phyloP scores from a whole-genome alignment of 345 rosid species.

The Camelina hispida region DNA sequence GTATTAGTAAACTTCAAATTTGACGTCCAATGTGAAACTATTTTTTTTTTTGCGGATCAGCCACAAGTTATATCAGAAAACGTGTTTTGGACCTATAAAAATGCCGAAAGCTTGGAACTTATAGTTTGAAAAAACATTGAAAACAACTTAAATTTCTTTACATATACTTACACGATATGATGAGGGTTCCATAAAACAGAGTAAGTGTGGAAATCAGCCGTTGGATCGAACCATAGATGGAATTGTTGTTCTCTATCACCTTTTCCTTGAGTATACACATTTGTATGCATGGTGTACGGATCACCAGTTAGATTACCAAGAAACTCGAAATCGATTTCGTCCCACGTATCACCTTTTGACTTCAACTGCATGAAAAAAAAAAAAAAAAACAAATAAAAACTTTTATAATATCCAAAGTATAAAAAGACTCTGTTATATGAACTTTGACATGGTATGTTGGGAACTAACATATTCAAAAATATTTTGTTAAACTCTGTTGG shows the following conservation, averaged over 20 bases:
- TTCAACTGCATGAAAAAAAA: slow-evolving; percentile 49
- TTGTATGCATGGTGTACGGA: slow-evolving; percentile 70
- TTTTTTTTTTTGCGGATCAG: background rate
- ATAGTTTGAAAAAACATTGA: background rate
- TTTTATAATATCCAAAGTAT: background rate
- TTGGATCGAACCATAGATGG: slow-evolving; percentile 75
- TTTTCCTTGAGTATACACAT: slow-evolving; percentile 67
- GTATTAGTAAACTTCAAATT: background rate
- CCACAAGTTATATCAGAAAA: background rate
- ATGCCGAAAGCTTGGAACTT: background rate
- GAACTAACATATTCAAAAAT: slow-evolving; percentile 2
- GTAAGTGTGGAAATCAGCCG: slow-evolving; percentile 72
- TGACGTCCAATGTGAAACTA: background rate
- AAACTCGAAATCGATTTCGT: slow-evolving; percentile 83
- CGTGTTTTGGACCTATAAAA: background rate
- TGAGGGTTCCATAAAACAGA: slow-evolving; percentile 69
- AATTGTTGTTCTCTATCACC: slow-evolving; percentile 80
- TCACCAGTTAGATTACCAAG: slow-evolving; percentile 71
- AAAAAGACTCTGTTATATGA: background rate
- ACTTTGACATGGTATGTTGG: background rate
- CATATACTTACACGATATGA: slow-evolving; percentile 54
- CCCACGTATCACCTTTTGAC: slow-evolving; percentile 63
- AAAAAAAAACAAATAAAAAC: slow-evolving; percentile 1
- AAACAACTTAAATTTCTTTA: too few species aligned
- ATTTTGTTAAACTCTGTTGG: background rate